phyloP scores from a whole-genome alignment of 2,329 filamentous ascomycete genomes.

The Xylariaceae sp. region DNA sequence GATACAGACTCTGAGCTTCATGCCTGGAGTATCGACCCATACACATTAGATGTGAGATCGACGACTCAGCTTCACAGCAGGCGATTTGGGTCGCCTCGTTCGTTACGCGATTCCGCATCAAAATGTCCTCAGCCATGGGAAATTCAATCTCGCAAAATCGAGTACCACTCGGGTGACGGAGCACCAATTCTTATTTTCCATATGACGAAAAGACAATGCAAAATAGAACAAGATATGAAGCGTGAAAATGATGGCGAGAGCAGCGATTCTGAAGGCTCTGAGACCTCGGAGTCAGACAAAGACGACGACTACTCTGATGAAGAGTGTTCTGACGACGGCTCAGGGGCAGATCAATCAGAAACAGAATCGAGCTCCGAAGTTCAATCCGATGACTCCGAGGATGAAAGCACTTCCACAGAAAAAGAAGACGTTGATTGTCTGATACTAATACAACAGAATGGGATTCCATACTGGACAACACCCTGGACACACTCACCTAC shows the following conservation, averaged over 20 bases:
- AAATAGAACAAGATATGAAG: not conserved
- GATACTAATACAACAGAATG: constrained; percentile 7
- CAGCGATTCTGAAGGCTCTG: not conserved
- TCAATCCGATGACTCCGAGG: constrained; percentile 19
- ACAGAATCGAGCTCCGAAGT: not conserved
- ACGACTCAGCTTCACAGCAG: not conserved
- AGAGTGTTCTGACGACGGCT: constrained; percentile 20
- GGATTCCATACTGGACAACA: constrained; percentile 14
- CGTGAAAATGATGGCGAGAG: not conserved
- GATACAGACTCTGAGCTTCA: constrained; percentile 4
- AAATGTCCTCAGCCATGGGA: not conserved
- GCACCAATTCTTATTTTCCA: constrained; percentile 3
- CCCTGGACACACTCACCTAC: constrained; percentile 10
- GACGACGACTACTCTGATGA: constrained; percentile 2
- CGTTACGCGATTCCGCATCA: not conserved
- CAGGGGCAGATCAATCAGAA: too few species aligned
- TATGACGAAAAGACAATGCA: constrained; percentile 10
- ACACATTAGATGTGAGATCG: constrained; percentile 1
- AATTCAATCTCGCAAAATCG: too few species aligned
- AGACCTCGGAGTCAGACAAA: not conserved
- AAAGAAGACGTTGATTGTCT: constrained; percentile 12
- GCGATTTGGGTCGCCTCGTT: not conserved
- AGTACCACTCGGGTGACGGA: too few species aligned
- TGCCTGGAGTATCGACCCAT: constrained; percentile 8
- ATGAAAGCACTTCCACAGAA: not conserved